These are phyloP conservation scores for Pseudopyrenochaeta lycopersici DNA, from an alignment of 2,329 filamentous ascomycete genomes.

Conservation along the genomic window DNA sequence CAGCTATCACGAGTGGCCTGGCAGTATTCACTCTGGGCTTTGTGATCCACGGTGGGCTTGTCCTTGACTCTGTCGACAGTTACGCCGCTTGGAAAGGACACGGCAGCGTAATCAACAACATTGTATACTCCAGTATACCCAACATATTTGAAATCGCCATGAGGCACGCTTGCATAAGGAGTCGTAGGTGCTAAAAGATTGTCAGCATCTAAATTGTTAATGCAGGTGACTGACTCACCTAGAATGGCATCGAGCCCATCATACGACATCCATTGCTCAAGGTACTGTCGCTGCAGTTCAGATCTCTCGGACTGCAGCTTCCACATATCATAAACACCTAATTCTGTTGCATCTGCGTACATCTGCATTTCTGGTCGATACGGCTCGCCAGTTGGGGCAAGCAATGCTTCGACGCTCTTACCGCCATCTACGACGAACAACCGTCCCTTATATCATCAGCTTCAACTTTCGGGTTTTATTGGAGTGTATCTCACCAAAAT, in stretches of 20 bases:
- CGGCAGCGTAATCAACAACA: slow-evolving; percentile 57
- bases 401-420: slow-evolving; percentile 54
- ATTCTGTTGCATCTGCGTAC: slow-evolving; percentile 55
- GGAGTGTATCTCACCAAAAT: slow-evolving; percentile 53
- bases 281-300: slow-evolving; percentile 52
- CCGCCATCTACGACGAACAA: slow-evolving; percentile 64
- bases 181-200: slow-evolving; percentile 51
- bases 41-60: slow-evolving; percentile 27
- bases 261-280: slow-evolving; percentile 56
- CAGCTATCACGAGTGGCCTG: slow-evolving; percentile 51
- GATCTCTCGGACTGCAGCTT: slow-evolving; percentile 59
- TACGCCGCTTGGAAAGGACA: slow-evolving; percentile 56
- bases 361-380: slow-evolving; percentile 59
- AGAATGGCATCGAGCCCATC: slow-evolving; percentile 57
- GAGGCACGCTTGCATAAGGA: slow-evolving; percentile 53
- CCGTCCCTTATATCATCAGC: slow-evolving; percentile 26
- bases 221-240: slow-evolving; percentile 24
- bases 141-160: slow-evolving; percentile 56
- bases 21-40: slow-evolving; percentile 50
- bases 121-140: slow-evolving; percentile 60
- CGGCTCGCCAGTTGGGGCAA: slow-evolving; percentile 54
- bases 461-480: not conserved
- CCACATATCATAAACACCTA: slow-evolving; percentile 59
- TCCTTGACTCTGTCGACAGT: slow-evolving; percentile 52
- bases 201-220: slow-evolving; percentile 10